Evolutionary conservation across 2,329 filamentous ascomycete species (phyloP), one percentile per base, ranked within the genome.

Genomic region (Fusarium sp.): DNA sequence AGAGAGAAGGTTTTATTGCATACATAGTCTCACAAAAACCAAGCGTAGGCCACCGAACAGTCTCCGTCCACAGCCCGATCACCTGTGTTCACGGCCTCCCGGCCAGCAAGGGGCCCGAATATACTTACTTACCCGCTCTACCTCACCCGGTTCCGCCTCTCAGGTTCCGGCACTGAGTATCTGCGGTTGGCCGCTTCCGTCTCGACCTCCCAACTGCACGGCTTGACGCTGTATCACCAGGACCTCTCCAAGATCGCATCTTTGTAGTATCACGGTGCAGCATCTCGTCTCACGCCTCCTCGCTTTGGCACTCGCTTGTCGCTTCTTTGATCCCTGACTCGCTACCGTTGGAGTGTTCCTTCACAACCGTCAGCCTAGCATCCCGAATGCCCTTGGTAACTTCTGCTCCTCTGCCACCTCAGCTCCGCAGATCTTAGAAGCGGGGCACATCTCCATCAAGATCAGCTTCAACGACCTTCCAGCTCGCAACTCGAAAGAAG

Each of bases 21-120:
- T 81, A 81, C 81, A 81, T 83, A 86, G 85, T 86, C 83, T 82
- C 85, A 87, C 86, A 86, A 86, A 85, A 85, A 80, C 83, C 82
- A 82, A 83, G 80, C 75, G 78, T 79, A 80, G 83, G 81, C 84
- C 83, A 83, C 81, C 80, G 80, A 82, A 80, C 80, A 79, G 79
- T 77, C 76, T 79, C 73, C 75, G 66, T 77, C 74, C 70, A 71
- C 76, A 78, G 78, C 77, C 77, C 75, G 75, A 72, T 75, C 70
- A 79, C 72, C 74, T 76, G 77, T 73, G 73, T 75, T 74, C 72
- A 73, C 76, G 81, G 80, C 81, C 72, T 70, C 48, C 75, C 60
- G 74, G 70, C 66, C 67, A 70, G 66, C 65, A 72, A 76, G 73
- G 39, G 66, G 54, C 77, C 80, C 77, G 78, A 75, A 79, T 66